Conservation (phyloP, 2,329 filamentous ascomycete genomes). For the Sporothrix humicola region DNA sequence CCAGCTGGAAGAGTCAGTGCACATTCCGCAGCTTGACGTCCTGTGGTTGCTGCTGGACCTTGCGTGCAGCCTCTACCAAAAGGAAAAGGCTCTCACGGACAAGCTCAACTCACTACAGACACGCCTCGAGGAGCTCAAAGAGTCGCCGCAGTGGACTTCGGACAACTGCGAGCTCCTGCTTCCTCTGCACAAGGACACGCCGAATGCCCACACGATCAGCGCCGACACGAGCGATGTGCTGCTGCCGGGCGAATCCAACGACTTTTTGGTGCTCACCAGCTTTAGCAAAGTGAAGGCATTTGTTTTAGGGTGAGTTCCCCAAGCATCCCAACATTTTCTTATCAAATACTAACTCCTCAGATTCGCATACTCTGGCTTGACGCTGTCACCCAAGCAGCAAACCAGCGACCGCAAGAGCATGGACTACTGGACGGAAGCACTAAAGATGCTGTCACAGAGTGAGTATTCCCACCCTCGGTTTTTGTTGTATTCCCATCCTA, state of each 20-base stretch:
- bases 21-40: constrained; percentile 69
- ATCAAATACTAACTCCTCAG: constrained; percentile 43
- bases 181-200: constrained; percentile 60
- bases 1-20: constrained; percentile 68
- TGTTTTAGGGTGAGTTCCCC: constrained; percentile 56
- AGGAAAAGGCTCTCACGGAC: constrained; percentile 59
- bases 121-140: constrained; percentile 62
- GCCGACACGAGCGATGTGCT: constrained; percentile 63
- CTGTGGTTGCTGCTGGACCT: constrained; percentile 72
- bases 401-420: constrained; percentile 47
- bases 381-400: constrained; percentile 47
- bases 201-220: constrained; percentile 58
- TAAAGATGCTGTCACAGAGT: constrained; percentile 46
- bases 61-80: constrained; percentile 69
- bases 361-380: constrained; percentile 62
- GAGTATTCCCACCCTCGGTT: constrained; percentile 36
- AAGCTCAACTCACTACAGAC: constrained; percentile 69
- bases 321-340: background rate
- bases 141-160: constrained; percentile 53
- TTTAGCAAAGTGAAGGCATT: constrained; percentile 65
- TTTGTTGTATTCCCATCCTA: background rate
- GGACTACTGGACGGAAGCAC: constrained; percentile 50
- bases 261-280: constrained; percentile 65
- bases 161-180: constrained; percentile 58
- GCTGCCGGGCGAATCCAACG: constrained; percentile 55